These are phyloP conservation scores for Jamesozyma lodderae DNA, from an alignment of 805 yeast species.

Conservation along the genomic window DNA sequence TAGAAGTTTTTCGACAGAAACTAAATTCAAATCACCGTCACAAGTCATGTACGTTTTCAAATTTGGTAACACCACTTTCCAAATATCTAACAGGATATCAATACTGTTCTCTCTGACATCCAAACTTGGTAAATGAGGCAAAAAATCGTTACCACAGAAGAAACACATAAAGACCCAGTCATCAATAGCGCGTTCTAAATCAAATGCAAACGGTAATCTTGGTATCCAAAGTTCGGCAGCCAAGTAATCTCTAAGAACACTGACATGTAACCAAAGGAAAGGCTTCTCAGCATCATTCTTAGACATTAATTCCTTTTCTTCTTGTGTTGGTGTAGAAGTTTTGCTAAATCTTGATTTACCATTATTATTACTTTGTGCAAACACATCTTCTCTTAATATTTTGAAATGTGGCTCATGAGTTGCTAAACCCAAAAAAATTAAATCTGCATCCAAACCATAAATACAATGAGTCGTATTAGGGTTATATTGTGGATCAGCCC, in stretches of 20 bases:
- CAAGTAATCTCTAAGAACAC: slow-evolving; percentile 78
- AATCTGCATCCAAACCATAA: slow-evolving; percentile 95
- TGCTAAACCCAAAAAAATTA: slow-evolving; percentile 89
- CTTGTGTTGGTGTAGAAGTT: slow-evolving; percentile 44
- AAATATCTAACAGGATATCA: slow-evolving; percentile 66
- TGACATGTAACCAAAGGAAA: slow-evolving; percentile 87
- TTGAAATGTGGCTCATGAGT: slow-evolving; percentile 97
- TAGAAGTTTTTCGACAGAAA: slow-evolving; percentile 66
- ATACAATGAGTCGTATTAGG: slow-evolving; percentile 95
- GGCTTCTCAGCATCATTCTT: slow-evolving; percentile 52
- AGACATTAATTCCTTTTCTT: slow-evolving; percentile 35
- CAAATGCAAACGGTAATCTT: slow-evolving; percentile 62
- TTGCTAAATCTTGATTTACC: slow-evolving; percentile 6
- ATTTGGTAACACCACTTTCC: slow-evolving; percentile 66
- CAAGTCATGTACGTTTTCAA: slow-evolving; percentile 76
- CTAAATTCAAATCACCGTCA: slow-evolving; percentile 75
- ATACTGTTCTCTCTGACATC: slow-evolving; percentile 94
- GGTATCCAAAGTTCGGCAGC: slow-evolving; percentile 72
- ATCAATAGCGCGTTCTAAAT: slow-evolving; percentile 90
- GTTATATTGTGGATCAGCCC: slow-evolving; percentile 76
- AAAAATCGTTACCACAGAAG: slow-evolving; percentile 95
- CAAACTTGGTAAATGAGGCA: slow-evolving; percentile 90
- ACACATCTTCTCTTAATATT: slow-evolving; percentile 92
- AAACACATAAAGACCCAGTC: slow-evolving; percentile 99
- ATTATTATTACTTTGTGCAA: slow-evolving; percentile 63